A percentile compares a stretch with the other conserved stretches of the same genome.
phyloP scores from a whole-genome alignment of 345 rosid species.

The Physaria fendleri region DNA sequence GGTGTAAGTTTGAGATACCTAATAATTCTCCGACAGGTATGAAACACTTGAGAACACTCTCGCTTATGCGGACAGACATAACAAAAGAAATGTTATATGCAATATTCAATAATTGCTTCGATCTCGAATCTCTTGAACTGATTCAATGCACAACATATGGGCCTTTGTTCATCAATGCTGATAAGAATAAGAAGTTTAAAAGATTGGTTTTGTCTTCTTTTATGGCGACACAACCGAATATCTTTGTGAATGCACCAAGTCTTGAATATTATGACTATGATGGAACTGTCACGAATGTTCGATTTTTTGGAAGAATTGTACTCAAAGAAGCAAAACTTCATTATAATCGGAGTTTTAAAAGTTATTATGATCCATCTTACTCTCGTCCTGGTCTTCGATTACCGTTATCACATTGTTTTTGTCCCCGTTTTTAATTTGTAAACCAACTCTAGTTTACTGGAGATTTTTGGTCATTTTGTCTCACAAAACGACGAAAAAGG shows the following conservation, averaged over 20 bases:
- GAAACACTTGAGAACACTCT: neutral
- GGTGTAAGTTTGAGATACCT: neutral
- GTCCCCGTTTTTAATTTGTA: too few species aligned
- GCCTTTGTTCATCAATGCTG: neutral
- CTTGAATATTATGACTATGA: conserved; percentile 3
- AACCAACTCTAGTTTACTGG: too few species aligned
- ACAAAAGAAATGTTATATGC: neutral
- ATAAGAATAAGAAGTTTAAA: neutral
- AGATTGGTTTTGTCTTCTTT: neutral
- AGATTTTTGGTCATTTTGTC: too few species aligned
- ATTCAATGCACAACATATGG: neutral
- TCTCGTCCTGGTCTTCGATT: too few species aligned
- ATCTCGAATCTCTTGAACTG: conserved; percentile 1
- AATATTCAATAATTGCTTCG: neutral
- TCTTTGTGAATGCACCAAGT: neutral
- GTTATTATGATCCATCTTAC: neutral
- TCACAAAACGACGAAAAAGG: too few species aligned
- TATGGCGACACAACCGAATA: too few species aligned
- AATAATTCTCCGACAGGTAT: neutral
- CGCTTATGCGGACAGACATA: neutral
- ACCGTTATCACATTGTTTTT: too few species aligned
- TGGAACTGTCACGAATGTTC: neutral
- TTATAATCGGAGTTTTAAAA: neutral
- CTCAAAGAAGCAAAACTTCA: neutral
- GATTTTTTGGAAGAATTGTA: neutral